These are phyloP conservation scores for Vigna unguiculata DNA, from an alignment of 306 rosid species.

Conservation along the genomic window DNA sequence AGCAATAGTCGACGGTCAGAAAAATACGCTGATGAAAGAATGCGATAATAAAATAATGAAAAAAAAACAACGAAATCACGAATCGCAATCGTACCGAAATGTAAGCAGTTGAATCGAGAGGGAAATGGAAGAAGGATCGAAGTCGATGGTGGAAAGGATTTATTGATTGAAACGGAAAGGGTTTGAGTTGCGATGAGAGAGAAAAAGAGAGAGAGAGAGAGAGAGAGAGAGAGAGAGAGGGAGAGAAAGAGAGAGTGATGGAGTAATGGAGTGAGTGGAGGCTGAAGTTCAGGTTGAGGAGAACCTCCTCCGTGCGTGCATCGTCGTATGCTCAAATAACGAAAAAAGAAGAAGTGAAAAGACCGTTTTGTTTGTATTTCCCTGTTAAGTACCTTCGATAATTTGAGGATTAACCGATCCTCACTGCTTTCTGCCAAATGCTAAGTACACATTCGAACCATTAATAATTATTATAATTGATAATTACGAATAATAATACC, in stretches of 20 bases:
- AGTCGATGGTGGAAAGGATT: background rate
- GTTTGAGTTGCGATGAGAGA: conserved; percentile 14
- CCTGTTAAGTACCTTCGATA: background rate
- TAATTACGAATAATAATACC: too few species aligned
- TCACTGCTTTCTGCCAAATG: background rate
- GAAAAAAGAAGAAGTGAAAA: conserved; percentile 1
- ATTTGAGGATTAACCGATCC: background rate
- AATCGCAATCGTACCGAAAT: conserved; percentile 23
- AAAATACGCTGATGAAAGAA: conserved; percentile 12
- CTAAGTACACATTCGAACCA: background rate
- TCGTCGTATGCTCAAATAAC: conserved; percentile 43
- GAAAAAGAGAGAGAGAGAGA: background rate
- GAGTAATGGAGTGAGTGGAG: background rate
- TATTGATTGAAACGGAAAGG: conserved; percentile 8
- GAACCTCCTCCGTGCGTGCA: conserved; percentile 52
- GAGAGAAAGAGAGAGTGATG: background rate
- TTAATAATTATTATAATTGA: background rate
- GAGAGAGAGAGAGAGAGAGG: background rate
- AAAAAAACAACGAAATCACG: background rate
- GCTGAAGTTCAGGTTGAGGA: conserved; percentile 27
- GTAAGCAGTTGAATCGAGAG: conserved; percentile 17
- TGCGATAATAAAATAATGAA: background rate
- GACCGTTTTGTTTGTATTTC: conserved; percentile 45
- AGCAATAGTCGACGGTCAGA: conserved; percentile 3
- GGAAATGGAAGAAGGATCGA: background rate